Evolutionary conservation across 2,329 filamentous ascomycete species (phyloP), one percentile per base, ranked within the genome.

Genomic region (Colletotrichum liriopes): DNA sequence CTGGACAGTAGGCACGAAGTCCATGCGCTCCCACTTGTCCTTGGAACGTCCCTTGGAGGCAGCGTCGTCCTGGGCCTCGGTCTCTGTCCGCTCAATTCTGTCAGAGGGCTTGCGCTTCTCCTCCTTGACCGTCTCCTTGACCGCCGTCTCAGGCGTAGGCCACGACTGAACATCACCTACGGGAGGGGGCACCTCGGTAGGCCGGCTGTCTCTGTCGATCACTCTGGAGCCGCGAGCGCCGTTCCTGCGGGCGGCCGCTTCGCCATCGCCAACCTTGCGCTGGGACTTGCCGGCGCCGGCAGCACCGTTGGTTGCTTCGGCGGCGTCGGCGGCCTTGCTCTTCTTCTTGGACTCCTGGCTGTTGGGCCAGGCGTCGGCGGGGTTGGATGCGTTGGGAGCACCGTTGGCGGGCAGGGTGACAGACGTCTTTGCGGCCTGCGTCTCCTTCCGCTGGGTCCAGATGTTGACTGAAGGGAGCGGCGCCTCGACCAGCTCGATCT

Each of bases 121-220:
- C 76, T 96, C 94, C 74, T 87, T 85, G 56, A 82, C 82, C 60
- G 92, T 91, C 76, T 96, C 94, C 74, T 87, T 85, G 56, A 82
- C 82, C 61, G 92, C 91, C 64, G 92, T 90, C 76, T 98, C 94
- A 0, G 95, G 95, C 3, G 96, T 98, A 20, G 96, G 96, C 96
- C 96, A 99, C 26, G 91, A 91, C 65, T 90, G 86, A 61, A 94
- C 88, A 81, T 98, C 95, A 71, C 89, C 91, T 58, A 94, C 92
- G 2, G 93, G 88, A 35, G 93, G 93, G 5, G 85, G 79, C 2
- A 82, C 74, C 32, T 82, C 83, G 23, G 61, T 71, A 41, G 58
- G 23, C 16, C 71, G 67, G 62, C 43, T 54, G 35, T 73, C 71
- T 74, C 84, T 88, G 26, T 88, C 87, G 3, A 79, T 77, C 23